phyloP scores from a whole-genome alignment of 2,329 filamentous ascomycete genomes.

The Geosmithia flava region DNA sequence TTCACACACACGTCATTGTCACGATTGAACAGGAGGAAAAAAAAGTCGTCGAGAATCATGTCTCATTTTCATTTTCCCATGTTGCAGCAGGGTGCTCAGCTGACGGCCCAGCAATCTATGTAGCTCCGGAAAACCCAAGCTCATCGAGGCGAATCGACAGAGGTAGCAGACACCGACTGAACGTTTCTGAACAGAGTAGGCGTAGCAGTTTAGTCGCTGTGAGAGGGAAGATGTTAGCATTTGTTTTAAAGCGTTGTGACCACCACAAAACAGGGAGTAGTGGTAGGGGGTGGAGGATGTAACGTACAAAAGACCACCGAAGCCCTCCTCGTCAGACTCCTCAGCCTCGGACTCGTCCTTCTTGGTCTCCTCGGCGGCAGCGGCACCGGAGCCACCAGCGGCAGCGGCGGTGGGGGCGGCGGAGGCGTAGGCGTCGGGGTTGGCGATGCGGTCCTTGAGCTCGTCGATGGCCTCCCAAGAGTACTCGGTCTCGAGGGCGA shows the following conservation, averaged over 20 bases:
- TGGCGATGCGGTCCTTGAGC: constrained; percentile 99
- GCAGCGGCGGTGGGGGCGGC: constrained; percentile 60
- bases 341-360: constrained; percentile 48
- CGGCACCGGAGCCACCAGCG: constrained; percentile 35
- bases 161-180: constrained; percentile 22
- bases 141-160: constrained; percentile 31
- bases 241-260: not conserved
- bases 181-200: constrained; percentile 17
- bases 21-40: not conserved
- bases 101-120: constrained; percentile 36
- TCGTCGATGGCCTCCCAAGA: constrained; percentile 92
- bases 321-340: constrained; percentile 46
- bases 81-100: constrained; percentile 20
- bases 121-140: constrained; percentile 25
- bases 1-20: constrained; percentile 3
- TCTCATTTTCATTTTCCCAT: constrained; percentile 12
- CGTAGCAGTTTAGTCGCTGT: constrained; percentile 38
- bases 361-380: constrained; percentile 48
- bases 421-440: constrained; percentile 91
- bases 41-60: constrained; percentile 5
- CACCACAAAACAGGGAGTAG: not conserved
- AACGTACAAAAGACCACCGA: constrained; percentile 68
- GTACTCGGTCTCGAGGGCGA: constrained; percentile 83
- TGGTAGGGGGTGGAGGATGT: not conserved
- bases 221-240: constrained; percentile 22